Percentiles rank a stretch among this genome's conserved stretches.
These are phyloP conservation scores for Hamigera avellanea DNA, from an alignment of 495 filamentous ascomycete species.

Conservation along the genomic window DNA sequence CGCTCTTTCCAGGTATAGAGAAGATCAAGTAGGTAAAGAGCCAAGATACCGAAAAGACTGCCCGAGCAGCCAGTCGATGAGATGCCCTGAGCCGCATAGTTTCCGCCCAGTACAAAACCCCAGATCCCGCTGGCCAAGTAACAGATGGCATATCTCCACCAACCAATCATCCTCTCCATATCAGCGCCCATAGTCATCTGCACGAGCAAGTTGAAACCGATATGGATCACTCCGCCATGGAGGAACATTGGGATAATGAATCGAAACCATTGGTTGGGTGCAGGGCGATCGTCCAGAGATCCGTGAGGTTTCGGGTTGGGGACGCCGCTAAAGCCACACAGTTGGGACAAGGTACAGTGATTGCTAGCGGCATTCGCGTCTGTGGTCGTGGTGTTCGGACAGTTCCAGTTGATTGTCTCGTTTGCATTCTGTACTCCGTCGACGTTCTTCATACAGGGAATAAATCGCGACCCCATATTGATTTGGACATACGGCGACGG, in stretches of 20 bases:
- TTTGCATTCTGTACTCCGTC: slow-evolving; percentile 49
- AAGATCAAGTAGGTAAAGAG: slow-evolving; percentile 76
- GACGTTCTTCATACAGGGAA: slow-evolving; percentile 87
- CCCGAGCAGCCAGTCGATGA: slow-evolving; percentile 84
- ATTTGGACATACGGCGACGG: slow-evolving; percentile 83
- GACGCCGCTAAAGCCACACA: slow-evolving; percentile 73
- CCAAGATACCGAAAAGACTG: slow-evolving; percentile 80
- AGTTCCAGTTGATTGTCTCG: slow-evolving; percentile 48
- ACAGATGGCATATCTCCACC: slow-evolving; percentile 73
- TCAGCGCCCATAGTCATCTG: slow-evolving; percentile 80
- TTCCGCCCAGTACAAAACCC: slow-evolving; percentile 90
- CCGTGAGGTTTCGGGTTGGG: slow-evolving; percentile 41
- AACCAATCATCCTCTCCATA: slow-evolving; percentile 81
- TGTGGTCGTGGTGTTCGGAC: slow-evolving; percentile 59
- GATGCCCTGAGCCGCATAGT: slow-evolving; percentile 70
- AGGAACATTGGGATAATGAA: slow-evolving; percentile 95
- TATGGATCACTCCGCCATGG: slow-evolving; percentile 87
- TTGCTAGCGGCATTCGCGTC: slow-evolving; percentile 28
- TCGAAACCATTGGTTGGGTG: slow-evolving; percentile 89
- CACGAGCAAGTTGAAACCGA: slow-evolving; percentile 86
- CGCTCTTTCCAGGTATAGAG: slow-evolving; percentile 83
- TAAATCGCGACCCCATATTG: slow-evolving; percentile 90
- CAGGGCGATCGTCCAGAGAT: slow-evolving; percentile 29
- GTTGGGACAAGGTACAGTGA: slow-evolving; percentile 58
- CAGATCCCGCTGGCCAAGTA: slow-evolving; percentile 91